Evolutionary conservation across 352 stramenopile genomes (phyloP), one percentile per base, ranked within the genome.

Genomic region (Blastocystis sp.): DNA sequence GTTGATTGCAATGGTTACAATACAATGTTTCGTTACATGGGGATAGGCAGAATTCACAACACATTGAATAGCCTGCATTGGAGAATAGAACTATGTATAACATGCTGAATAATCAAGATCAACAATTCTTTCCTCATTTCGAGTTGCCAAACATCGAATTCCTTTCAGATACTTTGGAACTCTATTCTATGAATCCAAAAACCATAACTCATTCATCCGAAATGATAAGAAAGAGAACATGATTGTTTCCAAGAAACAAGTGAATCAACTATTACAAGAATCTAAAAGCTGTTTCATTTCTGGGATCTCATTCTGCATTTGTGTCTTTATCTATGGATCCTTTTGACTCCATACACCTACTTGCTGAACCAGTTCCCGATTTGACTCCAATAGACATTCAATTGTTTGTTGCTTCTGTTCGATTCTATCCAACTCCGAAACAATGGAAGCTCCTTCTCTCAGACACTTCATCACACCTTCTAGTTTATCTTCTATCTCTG

Each of bases 1-100:
- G 24, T 69, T 69, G 59, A 69, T 43, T 19, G 24, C 2, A 24
- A 69, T 69, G 0, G 59, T 69, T 43, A 69, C 14, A 43, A 43
- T 69, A 16, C 59, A 69, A 21, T 69, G 24, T 69, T 69, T 69
- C 27, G 59, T 69, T 3, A 43, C 39, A 43, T 43, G 3, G 2
- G 59, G 59, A 69, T 69, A 69, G 7, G 59, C 32, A 21, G 32
- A 24, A 32, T 69, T 69, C 14, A 69, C 24, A 21, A 69, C 59
- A 32, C 24, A 69, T 6, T 43, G 19, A 21, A 69, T 32, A 35
- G 59, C 59, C 59, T 69, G 59, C 59, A 39, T 39, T 35, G 59
- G 59, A 29, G 59, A 69, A 69, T 69, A 69, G 24, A 35, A 69
- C 59, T 69, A 69, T 29, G 39, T 69, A 43, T 43, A 4, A 43